Conservation (phyloP, 2,329 filamentous ascomycete species). For the Metarhizium robertsii region DNA sequence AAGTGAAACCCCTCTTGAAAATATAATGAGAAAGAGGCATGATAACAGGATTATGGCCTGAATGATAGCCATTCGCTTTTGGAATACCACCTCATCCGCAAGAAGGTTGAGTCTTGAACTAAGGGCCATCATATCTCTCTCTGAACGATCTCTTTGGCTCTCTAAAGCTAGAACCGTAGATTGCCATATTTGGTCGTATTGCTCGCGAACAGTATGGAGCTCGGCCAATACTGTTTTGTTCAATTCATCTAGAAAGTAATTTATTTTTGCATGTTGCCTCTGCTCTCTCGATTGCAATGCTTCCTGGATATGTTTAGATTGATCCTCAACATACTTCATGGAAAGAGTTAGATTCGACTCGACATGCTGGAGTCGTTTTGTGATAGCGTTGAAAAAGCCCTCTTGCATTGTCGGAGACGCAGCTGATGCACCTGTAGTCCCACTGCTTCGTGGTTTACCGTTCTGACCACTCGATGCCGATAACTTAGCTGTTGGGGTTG, state of each 20-base stretch:
- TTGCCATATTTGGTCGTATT: constrained; percentile 96
- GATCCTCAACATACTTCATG: constrained; percentile 92
- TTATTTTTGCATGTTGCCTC: constrained; percentile 75
- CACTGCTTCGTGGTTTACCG: constrained; percentile 19
- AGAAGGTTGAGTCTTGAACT: constrained; percentile 73
- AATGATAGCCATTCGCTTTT: constrained; percentile 87
- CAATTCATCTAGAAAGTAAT: constrained; percentile 71
- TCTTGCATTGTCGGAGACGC: constrained; percentile 80
- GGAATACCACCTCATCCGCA: constrained; percentile 82
- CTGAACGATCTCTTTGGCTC: constrained; percentile 74
- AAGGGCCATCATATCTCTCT: constrained; percentile 75
- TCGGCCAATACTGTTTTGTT: constrained; percentile 82
- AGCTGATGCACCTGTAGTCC: constrained; percentile 16
- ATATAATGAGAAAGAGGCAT: constrained; percentile 81
- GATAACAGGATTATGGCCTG: constrained; percentile 81
- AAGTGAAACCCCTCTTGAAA: constrained; percentile 46
- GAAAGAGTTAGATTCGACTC: constrained; percentile 90
- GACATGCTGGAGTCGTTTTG: constrained; percentile 82
- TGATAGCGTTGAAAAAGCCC: constrained; percentile 94
- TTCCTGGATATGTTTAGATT: constrained; percentile 82
- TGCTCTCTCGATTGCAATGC: constrained; percentile 82
- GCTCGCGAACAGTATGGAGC: constrained; percentile 63
- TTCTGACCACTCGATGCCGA: constrained; percentile 9
- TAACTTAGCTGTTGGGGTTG: constrained; percentile 1
- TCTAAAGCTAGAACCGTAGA: constrained; percentile 88